A percentile compares a stretch with the other conserved stretches of the same genome.
phyloP scores from a whole-genome alignment of 345 rosid species.

The Aurinia saxatilis region DNA sequence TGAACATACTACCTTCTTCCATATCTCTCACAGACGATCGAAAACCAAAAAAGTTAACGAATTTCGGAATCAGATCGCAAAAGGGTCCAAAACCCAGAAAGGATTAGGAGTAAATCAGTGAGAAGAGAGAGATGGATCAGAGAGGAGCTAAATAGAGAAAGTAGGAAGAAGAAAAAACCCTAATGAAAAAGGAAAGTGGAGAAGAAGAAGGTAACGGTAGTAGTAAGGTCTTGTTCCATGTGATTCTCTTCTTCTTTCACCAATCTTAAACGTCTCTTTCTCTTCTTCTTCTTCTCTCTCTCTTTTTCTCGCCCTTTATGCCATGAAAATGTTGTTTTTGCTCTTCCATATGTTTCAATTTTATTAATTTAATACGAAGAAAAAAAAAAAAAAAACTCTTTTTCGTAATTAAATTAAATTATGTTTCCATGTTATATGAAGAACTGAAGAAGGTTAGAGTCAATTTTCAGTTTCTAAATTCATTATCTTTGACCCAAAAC shows the following conservation, averaged over 20 bases:
- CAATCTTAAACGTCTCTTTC: conserved; percentile 36
- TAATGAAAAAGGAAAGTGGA: conserved; percentile 19
- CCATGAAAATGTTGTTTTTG: conserved; percentile 23
- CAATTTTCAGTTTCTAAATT: conserved; percentile 1
- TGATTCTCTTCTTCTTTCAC: conserved; percentile 27
- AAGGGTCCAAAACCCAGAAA: conserved; percentile 26
- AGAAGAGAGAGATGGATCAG: not conserved
- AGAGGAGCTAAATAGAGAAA: conserved; percentile 11
- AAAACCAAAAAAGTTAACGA: conserved; percentile 5
- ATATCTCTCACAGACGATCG: conserved; percentile 42
- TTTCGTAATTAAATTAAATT: not conserved
- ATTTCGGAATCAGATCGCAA: conserved; percentile 16
- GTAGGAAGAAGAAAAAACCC: conserved; percentile 21
- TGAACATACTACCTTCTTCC: conserved; percentile 79
- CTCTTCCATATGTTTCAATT: conserved; percentile 14
- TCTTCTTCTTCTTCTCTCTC: not conserved
- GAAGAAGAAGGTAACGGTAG: conserved; percentile 48
- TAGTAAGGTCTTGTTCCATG: conserved; percentile 39
- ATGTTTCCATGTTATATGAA: not conserved
- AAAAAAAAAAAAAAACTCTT: not conserved
- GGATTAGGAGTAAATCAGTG: conserved; percentile 16
- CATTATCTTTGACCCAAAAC: too few species aligned
- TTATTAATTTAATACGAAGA: not conserved
- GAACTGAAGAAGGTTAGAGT: not conserved
- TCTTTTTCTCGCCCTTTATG: not conserved